Evolutionary conservation across 1,139 yeast genomes (phyloP).

Genomic region (Sugiyamaella pinicola): DNA sequence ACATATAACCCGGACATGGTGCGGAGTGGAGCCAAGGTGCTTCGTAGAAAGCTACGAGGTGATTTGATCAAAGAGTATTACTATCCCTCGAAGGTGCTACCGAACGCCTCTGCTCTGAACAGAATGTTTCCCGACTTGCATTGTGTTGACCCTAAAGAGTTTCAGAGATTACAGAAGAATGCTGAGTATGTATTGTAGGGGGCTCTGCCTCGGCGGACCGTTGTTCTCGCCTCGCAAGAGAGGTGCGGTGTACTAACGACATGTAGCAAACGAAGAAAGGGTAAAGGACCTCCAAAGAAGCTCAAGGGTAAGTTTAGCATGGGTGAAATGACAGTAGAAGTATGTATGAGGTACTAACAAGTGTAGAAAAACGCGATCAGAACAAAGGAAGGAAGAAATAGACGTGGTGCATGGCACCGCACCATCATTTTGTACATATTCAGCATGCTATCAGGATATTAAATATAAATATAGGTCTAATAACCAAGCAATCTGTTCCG

Average conservation of each 20-base stretch:
- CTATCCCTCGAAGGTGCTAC: slow-evolving; percentile 51
- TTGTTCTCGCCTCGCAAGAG: slow-evolving; percentile 3
- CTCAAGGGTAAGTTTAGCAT: slow-evolving; percentile 24
- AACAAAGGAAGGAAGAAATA: slow-evolving; percentile 27
- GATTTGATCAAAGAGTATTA: slow-evolving; percentile 72
- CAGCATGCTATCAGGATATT: slow-evolving; percentile 5
- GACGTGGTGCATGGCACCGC: neutral
- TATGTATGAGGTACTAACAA: slow-evolving; percentile 4
- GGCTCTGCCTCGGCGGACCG: too few relatives aligned
- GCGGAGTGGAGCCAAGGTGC: slow-evolving; percentile 77
- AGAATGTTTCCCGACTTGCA: slow-evolving; percentile 58
- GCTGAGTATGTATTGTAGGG: slow-evolving; percentile 30
- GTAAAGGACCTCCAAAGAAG: slow-evolving; percentile 36
- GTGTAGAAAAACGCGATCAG: slow-evolving; percentile 20
- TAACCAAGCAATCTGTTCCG: neutral
- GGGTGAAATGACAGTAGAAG: neutral
- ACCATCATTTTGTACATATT: slow-evolving; percentile 14
- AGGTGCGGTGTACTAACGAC: slow-evolving; percentile 10
- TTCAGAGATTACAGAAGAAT: slow-evolving; percentile 47
- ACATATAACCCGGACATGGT: slow-evolving; percentile 67
- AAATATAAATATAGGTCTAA: slow-evolving; percentile 3
- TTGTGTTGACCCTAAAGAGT: slow-evolving; percentile 74
- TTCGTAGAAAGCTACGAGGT: slow-evolving; percentile 75
- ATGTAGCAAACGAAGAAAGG: slow-evolving; percentile 28
- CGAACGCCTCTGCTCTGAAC: slow-evolving; percentile 63